Conservation (phyloP, 2,329 filamentous ascomycete species). For the Emergomyces africanus region DNA sequence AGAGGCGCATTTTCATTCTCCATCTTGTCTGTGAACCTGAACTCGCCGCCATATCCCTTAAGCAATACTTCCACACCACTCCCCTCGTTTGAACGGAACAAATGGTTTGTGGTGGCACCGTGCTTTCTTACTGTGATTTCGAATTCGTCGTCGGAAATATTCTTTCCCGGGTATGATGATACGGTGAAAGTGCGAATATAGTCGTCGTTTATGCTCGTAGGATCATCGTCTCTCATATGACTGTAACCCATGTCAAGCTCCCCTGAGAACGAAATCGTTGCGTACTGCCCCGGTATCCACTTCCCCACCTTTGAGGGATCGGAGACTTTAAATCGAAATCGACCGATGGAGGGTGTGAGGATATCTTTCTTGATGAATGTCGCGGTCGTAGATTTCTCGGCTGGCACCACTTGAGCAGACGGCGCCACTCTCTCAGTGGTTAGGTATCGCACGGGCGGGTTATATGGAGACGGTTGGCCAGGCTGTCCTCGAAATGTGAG, state of each 20-base stretch:
- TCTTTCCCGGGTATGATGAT: constrained; percentile 42
- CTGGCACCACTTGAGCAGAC: constrained; percentile 8
- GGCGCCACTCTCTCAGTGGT: constrained; percentile 39
- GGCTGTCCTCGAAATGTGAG: constrained; percentile 53
- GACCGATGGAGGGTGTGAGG: constrained; percentile 54
- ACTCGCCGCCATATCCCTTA: constrained; percentile 60
- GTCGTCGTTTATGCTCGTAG: constrained; percentile 70
- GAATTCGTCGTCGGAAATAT: constrained; percentile 37
- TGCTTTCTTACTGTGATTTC: constrained; percentile 61
- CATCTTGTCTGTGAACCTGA: constrained; percentile 28
- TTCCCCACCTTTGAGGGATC: constrained; percentile 20
- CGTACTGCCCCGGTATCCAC: constrained; percentile 64
- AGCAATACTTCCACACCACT: constrained; percentile 51
- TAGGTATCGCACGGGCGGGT: constrained; percentile 57
- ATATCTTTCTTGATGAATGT: constrained; percentile 45
- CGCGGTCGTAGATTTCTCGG: constrained; percentile 29
- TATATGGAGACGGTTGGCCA: constrained; percentile 60
- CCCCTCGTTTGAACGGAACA: constrained; percentile 46
- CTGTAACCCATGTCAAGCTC: constrained; percentile 62
- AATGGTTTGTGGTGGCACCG: constrained; percentile 53
- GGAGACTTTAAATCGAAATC: constrained; percentile 47
- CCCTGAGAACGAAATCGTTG: constrained; percentile 57
- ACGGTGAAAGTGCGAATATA: constrained; percentile 75
- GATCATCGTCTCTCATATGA: constrained; percentile 76
- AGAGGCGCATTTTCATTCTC: constrained; percentile 17